Percentiles rank a stretch among this genome's conserved stretches.
These are phyloP conservation scores for Nyssa sinensis DNA, from an alignment of 148 eudicot genomes.

Conservation along the genomic window DNA sequence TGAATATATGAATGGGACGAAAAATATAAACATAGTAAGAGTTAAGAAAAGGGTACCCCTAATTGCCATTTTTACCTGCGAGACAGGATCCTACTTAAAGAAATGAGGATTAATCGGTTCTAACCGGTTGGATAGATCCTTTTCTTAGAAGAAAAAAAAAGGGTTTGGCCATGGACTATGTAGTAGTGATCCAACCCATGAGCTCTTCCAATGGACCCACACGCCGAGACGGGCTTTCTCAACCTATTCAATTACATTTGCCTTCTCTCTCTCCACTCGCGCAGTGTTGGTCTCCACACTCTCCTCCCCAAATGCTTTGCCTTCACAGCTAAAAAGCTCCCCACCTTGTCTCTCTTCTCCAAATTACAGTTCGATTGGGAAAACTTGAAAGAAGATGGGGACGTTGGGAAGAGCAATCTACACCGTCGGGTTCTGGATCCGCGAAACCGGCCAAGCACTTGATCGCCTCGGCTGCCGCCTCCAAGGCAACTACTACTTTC, in stretches of 20 bases:
- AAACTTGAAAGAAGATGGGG: constrained; percentile 43
- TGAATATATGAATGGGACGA: no score
- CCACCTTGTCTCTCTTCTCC: not conserved
- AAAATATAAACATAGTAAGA: no score
- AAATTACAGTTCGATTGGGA: not conserved
- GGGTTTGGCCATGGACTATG: no score
- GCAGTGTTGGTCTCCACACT: constrained; percentile 1
- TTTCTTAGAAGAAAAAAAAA: no score
- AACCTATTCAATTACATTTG: not conserved
- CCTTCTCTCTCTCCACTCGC: not conserved
- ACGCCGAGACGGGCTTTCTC: no score
- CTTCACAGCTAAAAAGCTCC: not conserved
- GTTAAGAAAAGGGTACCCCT: no score
- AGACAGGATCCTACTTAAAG: no score
- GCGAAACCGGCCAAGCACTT: constrained; percentile 90
- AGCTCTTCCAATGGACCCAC: no score
- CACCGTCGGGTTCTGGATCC: constrained; percentile 90
- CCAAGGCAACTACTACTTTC: constrained; percentile 73
- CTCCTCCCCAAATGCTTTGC: not conserved
- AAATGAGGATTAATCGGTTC: no score
- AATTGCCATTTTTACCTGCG: no score
- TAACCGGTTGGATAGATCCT: no score
- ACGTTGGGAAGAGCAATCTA: constrained; percentile 78
- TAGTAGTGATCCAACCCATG: no score
- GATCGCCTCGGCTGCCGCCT: constrained; percentile 93